Base-by-base conservation (phyloP, 2,329 filamentous ascomycete species). In the Alternaria triticimaculans region DNA sequence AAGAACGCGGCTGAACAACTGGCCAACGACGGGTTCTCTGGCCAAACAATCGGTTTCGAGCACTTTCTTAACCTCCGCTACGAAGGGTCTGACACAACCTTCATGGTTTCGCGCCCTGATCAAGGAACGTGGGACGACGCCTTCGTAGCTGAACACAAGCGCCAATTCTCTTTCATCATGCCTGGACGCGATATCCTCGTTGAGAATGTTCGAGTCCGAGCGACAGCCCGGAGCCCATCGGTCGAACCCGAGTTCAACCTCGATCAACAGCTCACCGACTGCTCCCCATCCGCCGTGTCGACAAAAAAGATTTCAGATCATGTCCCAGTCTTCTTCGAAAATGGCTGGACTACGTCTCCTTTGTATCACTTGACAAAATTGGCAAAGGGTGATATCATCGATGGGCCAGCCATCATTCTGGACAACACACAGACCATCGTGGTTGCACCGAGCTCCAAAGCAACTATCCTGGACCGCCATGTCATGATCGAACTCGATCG, bases 21-120 rank as follows among this genome's bases (percentile, higher is more conserved):
- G 4, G 80, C 81, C 20, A 88, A 88, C 2, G 92, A 94, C 77
- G 92, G 91, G 0, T 94, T 94, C 11, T 30, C 60, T 0, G 53
- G 49, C 0, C 56, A 64, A 9, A 53, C 60, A 6, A 66, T 74
- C 28, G 58, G 55, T 3, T 70, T 72, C 43, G 76, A 82, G 43
- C 69, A 72, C 6, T 84, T 81, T 62, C 71, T 84, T 15, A 83
- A 82, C 63, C 78, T 84, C 72, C 73, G 82, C 58, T 84, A 84
- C 43, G 75, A 77, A 1, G 83, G 82, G 11, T 81, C 81, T 3
- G 82, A 81, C 54, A 84, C 82, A 14, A 78, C 78, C 2, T 71
- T 84, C 6, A 84, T 83, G 78, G 81, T 84, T 4, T 60, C 76
- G 1, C 64, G 67, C 23, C 73, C 78, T 5, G 69, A 68, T 18